Evolutionary conservation across 345 rosid genomes (phyloP).

Genomic region (Geranium brycei): DNA sequence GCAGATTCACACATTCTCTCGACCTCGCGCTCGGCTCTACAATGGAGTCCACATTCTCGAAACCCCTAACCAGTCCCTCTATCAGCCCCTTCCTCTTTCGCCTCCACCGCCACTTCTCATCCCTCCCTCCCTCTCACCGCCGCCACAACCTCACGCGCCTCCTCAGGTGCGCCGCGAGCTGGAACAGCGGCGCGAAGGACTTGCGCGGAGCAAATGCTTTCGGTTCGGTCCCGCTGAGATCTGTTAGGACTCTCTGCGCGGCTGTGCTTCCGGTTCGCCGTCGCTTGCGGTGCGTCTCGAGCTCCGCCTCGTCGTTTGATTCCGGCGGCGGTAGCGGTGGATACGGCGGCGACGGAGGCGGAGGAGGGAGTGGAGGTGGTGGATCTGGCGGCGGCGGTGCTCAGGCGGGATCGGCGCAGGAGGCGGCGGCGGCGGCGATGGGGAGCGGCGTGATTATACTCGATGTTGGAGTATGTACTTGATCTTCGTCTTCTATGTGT

Average conservation of each 20-base stretch:
- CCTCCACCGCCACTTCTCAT: not conserved
- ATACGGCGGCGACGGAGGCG: constrained; percentile 27
- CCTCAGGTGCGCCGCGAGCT: not conserved
- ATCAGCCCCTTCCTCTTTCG: not conserved
- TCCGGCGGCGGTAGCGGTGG: constrained; percentile 34
- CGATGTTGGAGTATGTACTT: constrained; percentile 63
- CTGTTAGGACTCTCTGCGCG: too few species aligned
- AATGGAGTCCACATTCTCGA: not conserved
- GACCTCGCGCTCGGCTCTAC: not conserved
- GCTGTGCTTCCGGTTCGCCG: not conserved
- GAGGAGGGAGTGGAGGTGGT: constrained; percentile 33
- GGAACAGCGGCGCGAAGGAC: not conserved
- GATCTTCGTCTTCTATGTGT: not conserved
- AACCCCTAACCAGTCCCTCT: not conserved
- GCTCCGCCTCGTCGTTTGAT: constrained; percentile 39
- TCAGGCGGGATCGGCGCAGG: constrained; percentile 32
- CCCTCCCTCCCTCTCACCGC: not conserved
- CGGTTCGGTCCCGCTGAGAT: not conserved
- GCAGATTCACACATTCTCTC: too few species aligned
- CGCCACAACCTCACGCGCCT: not conserved
- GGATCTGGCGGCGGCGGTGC: constrained; percentile 24
- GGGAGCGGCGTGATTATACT: constrained; percentile 68
- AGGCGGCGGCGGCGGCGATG: constrained; percentile 23
- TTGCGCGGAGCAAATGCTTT: not conserved
- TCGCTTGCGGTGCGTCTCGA: constrained; percentile 24